A percentile compares a stretch with the other conserved stretches of the same genome.
Conservation (phyloP, 108 stramenopile species). For the Nitzschia sp. region DNA sequence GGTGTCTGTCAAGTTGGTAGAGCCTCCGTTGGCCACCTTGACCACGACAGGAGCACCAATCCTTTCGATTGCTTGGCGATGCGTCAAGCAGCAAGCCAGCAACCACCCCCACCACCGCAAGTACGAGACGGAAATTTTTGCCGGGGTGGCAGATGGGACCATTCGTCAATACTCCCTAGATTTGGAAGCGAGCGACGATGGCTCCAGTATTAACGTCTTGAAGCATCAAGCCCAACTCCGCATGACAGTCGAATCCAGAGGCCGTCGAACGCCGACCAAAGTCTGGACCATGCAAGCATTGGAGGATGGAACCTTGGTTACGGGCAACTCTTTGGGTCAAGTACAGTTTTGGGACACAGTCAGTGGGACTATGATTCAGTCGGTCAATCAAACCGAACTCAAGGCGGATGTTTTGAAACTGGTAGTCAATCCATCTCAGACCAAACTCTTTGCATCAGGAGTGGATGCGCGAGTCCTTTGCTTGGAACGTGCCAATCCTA, state of each 20-base stretch:
- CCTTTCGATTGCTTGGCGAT: constrained; percentile 82
- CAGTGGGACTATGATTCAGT: constrained; percentile 80
- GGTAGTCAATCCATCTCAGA: constrained; percentile 73
- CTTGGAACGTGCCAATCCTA: constrained; percentile 53
- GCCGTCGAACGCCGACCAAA: constrained; percentile 68
- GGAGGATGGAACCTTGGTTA: constrained; percentile 80
- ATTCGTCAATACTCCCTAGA: constrained; percentile 72
- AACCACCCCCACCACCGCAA: constrained; percentile 5
- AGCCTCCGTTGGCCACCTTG: constrained; percentile 66
- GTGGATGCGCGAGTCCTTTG: constrained; percentile 92
- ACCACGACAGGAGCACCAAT: constrained; percentile 79
- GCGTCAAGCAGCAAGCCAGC: constrained; percentile 5
- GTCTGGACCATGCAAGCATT: constrained; percentile 88
- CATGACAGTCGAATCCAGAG: constrained; percentile 86
- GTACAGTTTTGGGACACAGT: constrained; percentile 92
- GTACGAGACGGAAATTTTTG: constrained; percentile 77
- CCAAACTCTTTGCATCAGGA: constrained; percentile 87
- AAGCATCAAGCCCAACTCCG: constrained; percentile 55
- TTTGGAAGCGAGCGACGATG: constrained; percentile 1
- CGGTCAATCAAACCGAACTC: constrained; percentile 77
- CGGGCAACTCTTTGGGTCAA: constrained; percentile 89
- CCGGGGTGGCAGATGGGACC: constrained; percentile 91
- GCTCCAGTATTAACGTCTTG: constrained; percentile 10
- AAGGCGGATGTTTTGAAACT: constrained; percentile 87
- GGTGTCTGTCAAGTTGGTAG: constrained; percentile 4